Conservation (phyloP, 805 yeast genomes). For the Ogataea salicorniae region DNA sequence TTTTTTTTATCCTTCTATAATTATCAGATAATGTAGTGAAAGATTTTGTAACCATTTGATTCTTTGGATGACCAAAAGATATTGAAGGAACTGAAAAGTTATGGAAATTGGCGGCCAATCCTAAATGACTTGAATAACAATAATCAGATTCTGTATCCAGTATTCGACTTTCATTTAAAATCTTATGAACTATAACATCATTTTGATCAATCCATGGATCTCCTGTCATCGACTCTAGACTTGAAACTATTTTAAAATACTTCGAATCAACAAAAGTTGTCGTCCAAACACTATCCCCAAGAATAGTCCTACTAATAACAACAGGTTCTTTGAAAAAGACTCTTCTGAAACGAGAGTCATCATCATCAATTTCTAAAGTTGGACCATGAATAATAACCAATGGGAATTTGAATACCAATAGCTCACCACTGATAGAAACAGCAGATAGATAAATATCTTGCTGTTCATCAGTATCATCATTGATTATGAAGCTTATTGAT, state of each 20-base stretch:
- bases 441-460: conserved; percentile 31
- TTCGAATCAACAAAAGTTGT: conserved; percentile 33
- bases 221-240: conserved; percentile 44
- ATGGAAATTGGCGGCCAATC: conserved; percentile 32
- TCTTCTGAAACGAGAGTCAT: conserved; percentile 4
- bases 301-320: conserved; percentile 27
- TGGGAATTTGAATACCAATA: conserved; percentile 36
- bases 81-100: conserved; percentile 23
- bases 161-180: conserved; percentile 37
- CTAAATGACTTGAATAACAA: conserved; percentile 35
- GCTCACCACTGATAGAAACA: conserved; percentile 40
- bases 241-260: conserved; percentile 45
- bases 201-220: conserved; percentile 35
- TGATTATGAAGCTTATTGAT: conserved; percentile 36
- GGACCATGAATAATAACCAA: conserved; percentile 10
- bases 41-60: conserved; percentile 3
- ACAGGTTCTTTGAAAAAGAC: conserved; percentile 31
- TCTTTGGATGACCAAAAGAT: conserved; percentile 14
- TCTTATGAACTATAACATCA: conserved; percentile 19
- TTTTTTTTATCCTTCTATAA: conserved; percentile 24
- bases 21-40: conserved; percentile 24
- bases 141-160: conserved; percentile 38
- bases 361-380: neutral
- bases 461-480: conserved; percentile 7
- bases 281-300: conserved; percentile 54